Conservation (phyloP, 140 eudicot genomes). For the Stevia rebaudiana region DNA sequence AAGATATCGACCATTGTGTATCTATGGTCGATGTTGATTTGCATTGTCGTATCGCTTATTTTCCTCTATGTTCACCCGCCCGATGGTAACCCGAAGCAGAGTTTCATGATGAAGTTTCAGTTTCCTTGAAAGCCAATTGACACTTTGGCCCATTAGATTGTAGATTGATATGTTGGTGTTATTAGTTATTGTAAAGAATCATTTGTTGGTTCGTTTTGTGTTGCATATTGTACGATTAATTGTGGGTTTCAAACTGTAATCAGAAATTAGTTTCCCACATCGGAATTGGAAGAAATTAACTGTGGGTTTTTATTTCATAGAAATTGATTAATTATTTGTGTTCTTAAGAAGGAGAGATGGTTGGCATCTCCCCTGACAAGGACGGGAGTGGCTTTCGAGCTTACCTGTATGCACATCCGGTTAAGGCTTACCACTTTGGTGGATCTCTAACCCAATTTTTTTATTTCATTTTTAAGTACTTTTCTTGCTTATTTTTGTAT, state of each 20-base stretch:
- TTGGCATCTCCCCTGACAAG: conserved; percentile 84
- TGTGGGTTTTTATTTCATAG: too few relatives aligned
- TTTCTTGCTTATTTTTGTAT: too few relatives aligned
- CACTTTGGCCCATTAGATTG: conserved; percentile 1
- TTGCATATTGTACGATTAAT: background rate
- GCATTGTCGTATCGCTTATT: conserved; percentile 62
- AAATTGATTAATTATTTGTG: too few relatives aligned
- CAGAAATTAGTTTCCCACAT: too few relatives aligned
- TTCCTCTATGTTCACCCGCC: conserved; percentile 72
- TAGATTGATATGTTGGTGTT: conserved; percentile 16
- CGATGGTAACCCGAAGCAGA: conserved; percentile 29
- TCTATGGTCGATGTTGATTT: conserved; percentile 70
- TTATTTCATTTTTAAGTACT: too few relatives aligned
- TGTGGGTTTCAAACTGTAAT: background rate
- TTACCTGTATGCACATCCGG: conserved; percentile 27
- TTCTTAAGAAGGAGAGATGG: conserved; percentile 16
- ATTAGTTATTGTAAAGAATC: conserved; percentile 5
- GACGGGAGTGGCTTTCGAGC: conserved; percentile 53
- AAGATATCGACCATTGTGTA: conserved; percentile 69
- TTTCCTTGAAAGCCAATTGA: conserved; percentile 16
- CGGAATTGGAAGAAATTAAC: too few relatives aligned
- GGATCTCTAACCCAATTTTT: too few relatives aligned
- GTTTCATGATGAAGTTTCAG: conserved; percentile 15
- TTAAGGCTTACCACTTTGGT: too few relatives aligned
- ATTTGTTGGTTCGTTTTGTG: background rate